These are phyloP conservation scores for Xerocomus nothofagi DNA, from an alignment of 1,284 basidiomycete genomes.

Conservation along the genomic window DNA sequence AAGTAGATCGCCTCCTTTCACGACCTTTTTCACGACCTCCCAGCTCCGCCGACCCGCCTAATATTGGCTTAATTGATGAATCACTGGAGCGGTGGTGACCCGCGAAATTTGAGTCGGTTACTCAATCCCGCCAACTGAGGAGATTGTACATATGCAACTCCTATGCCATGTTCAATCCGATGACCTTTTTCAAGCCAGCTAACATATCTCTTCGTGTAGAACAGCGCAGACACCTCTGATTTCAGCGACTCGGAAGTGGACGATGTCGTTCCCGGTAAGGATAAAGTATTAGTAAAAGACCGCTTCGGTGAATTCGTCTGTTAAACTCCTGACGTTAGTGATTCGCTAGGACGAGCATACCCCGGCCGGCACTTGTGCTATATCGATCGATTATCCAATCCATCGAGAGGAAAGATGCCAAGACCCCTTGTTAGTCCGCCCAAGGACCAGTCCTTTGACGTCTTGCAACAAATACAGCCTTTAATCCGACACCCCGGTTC, in stretches of 20 bases:
- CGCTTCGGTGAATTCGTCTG: too few relatives aligned
- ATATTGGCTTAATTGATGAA: not conserved
- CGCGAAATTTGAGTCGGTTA: conserved; percentile 37
- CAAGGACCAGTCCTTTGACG: conserved; percentile 49
- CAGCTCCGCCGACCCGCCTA: not conserved
- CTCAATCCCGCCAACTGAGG: conserved; percentile 39
- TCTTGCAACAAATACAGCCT: conserved; percentile 56
- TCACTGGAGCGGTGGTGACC: not conserved
- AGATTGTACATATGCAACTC: conserved; percentile 41
- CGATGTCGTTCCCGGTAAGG: too few relatives aligned
- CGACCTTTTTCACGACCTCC: conserved; percentile 25
- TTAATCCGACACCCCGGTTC: conserved; percentile 45
- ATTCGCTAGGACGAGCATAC: conserved; percentile 54
- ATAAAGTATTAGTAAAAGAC: too few relatives aligned
- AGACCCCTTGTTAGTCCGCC: conserved; percentile 42
- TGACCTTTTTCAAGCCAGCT: conserved; percentile 42
- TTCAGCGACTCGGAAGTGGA: too few relatives aligned
- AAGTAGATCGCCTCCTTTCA: conserved; percentile 48
- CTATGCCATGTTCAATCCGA: conserved; percentile 47
- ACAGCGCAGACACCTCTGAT: too few relatives aligned
- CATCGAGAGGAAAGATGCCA: conserved; percentile 5
- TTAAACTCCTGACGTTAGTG: too few relatives aligned
- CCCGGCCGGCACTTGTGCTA: conserved; percentile 40
- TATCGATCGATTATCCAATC: conserved; percentile 14
- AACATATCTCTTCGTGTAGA: too few relatives aligned